Conservation (phyloP, 2,329 filamentous ascomycete species). For the Aaosphaeria arxii region DNA sequence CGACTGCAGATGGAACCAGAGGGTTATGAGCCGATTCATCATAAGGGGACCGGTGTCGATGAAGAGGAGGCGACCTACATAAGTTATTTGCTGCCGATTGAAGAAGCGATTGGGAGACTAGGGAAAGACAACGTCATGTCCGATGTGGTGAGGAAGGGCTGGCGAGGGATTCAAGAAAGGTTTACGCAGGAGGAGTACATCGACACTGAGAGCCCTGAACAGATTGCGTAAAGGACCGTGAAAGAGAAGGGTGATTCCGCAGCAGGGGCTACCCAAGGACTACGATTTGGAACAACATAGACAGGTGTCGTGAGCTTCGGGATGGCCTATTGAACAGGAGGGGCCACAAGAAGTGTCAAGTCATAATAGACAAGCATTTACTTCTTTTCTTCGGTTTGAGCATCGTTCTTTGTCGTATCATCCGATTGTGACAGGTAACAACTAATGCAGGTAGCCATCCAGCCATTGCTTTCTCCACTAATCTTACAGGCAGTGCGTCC, state of each 20-base stretch:
- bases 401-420: too few species aligned
- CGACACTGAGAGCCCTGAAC: slow-evolving; percentile 18
- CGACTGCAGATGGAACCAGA: slow-evolving; percentile 39
- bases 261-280: not conserved
- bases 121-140: slow-evolving; percentile 39
- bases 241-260: not conserved
- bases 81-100: slow-evolving; percentile 40
- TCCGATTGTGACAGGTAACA: too few species aligned
- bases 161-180: slow-evolving; percentile 42
- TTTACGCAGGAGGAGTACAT: slow-evolving; percentile 21
- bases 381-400: too few species aligned
- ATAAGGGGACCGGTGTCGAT: slow-evolving; percentile 49
- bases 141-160: slow-evolving; percentile 46
- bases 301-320: too few species aligned
- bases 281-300: too few species aligned
- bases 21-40: slow-evolving; percentile 44
- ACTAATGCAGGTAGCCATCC: too few species aligned
- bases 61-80: slow-evolving; percentile 45
- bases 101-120: slow-evolving; percentile 42
- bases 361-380: too few species aligned
- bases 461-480: too few species aligned
- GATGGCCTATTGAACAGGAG: too few species aligned
- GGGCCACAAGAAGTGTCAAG: too few species aligned
- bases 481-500: too few species aligned
- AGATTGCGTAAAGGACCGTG: not conserved